phyloP scores from a whole-genome alignment of 345 rosid species.

The Lepidium aucheri region DNA sequence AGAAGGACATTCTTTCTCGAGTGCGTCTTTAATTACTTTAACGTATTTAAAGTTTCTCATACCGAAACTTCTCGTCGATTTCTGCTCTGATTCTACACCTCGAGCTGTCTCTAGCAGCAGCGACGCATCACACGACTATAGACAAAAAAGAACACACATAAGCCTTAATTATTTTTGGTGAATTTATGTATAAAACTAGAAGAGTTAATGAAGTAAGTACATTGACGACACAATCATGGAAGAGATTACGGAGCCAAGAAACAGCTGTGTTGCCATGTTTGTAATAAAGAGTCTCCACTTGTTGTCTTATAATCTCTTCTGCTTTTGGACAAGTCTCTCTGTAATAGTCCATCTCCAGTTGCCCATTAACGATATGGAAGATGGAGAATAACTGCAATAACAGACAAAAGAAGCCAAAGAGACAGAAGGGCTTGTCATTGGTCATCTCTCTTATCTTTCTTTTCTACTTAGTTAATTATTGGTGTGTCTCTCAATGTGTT shows the following conservation, averaged over 20 bases:
- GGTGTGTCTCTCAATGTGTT: constrained; percentile 13
- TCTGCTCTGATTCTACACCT: constrained; percentile 57
- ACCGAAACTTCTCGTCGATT: constrained; percentile 60
- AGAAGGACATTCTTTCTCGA: constrained; percentile 61
- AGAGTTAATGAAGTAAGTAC: constrained; percentile 16
- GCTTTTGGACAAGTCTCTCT: constrained; percentile 64
- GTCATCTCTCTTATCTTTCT: constrained; percentile 25
- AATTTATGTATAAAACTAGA: background rate
- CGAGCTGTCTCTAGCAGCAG: constrained; percentile 45
- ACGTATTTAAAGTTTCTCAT: constrained; percentile 88
- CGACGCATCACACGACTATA: constrained; percentile 90
- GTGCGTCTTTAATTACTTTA: constrained; percentile 58
- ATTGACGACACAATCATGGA: constrained; percentile 72
- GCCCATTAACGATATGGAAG: constrained; percentile 48
- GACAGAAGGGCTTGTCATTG: background rate
- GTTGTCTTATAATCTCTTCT: constrained; percentile 64
- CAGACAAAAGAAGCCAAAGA: constrained; percentile 32
- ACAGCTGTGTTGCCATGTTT: constrained; percentile 84
- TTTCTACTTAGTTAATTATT: background rate
- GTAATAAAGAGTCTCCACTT: constrained; percentile 55
- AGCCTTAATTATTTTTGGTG: background rate
- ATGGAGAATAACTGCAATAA: constrained; percentile 39
- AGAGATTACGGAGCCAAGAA: constrained; percentile 88
- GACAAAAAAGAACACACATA: no score
- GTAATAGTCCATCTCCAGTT: constrained; percentile 59